A percentile compares a stretch with the other conserved stretches of the same genome.
phyloP scores from a whole-genome alignment of 768 basidiomycete genomes.

The Rhodotorula toruloides region DNA sequence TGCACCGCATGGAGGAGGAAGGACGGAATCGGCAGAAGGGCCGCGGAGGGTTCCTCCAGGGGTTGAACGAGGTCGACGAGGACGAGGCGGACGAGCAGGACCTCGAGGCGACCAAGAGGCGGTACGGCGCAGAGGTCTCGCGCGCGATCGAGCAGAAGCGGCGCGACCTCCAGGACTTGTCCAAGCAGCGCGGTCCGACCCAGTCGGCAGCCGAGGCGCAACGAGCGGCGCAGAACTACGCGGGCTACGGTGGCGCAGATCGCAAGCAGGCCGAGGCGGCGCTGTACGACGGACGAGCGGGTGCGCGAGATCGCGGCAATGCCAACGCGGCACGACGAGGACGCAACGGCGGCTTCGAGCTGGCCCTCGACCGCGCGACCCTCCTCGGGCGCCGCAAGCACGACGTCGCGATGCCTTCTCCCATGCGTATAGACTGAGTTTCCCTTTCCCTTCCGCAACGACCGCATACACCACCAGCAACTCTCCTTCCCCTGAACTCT shows the following conservation, averaged over 20 bases:
- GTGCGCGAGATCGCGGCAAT: constrained; percentile 60
- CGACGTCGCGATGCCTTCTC: constrained; percentile 1
- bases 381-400: constrained; percentile 58
- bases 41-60: constrained; percentile 74
- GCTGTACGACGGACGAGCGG: constrained; percentile 62
- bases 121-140: constrained; percentile 50
- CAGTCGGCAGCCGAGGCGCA: constrained; percentile 38
- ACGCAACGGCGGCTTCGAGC: constrained; percentile 58
- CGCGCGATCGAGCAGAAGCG: constrained; percentile 49
- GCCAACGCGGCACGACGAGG: constrained; percentile 31
- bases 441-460: neutral
- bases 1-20: constrained; percentile 99
- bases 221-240: constrained; percentile 44
- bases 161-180: constrained; percentile 45
- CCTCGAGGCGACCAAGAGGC: constrained; percentile 54
- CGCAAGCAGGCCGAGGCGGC: constrained; percentile 50
- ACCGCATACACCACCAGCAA: neutral
- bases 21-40: constrained; percentile 71
- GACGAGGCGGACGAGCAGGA: constrained; percentile 59
- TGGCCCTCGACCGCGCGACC: constrained; percentile 81
- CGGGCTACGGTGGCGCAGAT: constrained; percentile 51
- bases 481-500: too few relatives aligned
- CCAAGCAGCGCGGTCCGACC: constrained; percentile 37
- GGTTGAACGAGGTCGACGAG: constrained; percentile 82
- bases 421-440: constrained; percentile 24